Percentiles rank a stretch among this genome's conserved stretches.
Conservation (phyloP, 805 yeast species). For the Kazachstania taianensis region DNA sequence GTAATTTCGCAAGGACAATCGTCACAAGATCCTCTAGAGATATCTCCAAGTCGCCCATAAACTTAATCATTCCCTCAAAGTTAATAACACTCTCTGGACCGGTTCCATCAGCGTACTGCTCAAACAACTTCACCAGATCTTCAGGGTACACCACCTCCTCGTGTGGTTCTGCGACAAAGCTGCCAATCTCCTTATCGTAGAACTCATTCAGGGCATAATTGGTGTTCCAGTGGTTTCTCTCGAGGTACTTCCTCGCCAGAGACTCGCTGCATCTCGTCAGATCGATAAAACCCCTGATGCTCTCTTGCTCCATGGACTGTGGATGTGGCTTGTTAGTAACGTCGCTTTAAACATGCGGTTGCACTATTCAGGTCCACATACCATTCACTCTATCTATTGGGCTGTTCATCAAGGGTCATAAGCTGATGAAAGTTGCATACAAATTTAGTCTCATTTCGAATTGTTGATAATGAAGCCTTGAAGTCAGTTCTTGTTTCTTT, state of each 20-base stretch:
- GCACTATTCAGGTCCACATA: too few relatives aligned
- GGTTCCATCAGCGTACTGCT: constrained; percentile 14
- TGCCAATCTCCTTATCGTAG: constrained; percentile 23
- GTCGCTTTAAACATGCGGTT: background rate
- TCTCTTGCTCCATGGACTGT: constrained; percentile 5
- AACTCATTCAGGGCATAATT: constrained; percentile 27
- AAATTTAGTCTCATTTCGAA: too few relatives aligned
- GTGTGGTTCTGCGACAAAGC: constrained; percentile 7
- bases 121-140: constrained; percentile 12
- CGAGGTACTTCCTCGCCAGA: constrained; percentile 18
- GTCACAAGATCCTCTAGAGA: constrained; percentile 68
- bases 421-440: too few relatives aligned
- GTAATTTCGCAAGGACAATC: constrained; percentile 57
- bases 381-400: too few relatives aligned
- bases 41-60: constrained; percentile 55
- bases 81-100: constrained; percentile 38
- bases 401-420: too few relatives aligned
- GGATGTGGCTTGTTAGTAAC: too few relatives aligned
- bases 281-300: constrained; percentile 14
- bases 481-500: too few relatives aligned
- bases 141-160: constrained; percentile 10
- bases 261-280: constrained; percentile 16
- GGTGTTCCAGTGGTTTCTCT: constrained; percentile 21
- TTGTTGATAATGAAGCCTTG: too few relatives aligned
- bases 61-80: constrained; percentile 66